Conservation (phyloP, 2,329 filamentous ascomycete species). For the Bipolaris bicolor region DNA sequence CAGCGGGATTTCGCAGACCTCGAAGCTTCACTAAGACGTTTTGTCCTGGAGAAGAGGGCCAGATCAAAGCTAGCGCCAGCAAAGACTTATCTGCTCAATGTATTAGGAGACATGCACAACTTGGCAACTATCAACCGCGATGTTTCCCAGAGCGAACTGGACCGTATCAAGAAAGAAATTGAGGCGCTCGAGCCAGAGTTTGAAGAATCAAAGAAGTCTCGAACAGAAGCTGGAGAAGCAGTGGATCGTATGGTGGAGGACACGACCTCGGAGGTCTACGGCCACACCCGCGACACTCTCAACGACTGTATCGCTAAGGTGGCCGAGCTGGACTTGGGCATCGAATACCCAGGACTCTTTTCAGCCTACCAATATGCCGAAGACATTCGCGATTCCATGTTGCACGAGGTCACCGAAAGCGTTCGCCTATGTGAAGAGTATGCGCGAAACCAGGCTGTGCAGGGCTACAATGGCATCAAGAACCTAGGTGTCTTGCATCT, state of each 20-base stretch:
- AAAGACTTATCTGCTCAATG: constrained; percentile 92
- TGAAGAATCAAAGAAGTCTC: constrained; percentile 81
- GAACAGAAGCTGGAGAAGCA: constrained; percentile 77
- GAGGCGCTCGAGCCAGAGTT: constrained; percentile 82
- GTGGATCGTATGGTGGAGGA: constrained; percentile 83
- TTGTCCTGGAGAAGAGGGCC: constrained; percentile 94
- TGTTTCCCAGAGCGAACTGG: constrained; percentile 82
- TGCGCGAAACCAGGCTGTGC: constrained; percentile 76
- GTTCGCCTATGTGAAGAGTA: constrained; percentile 83
- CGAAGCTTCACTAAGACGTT: constrained; percentile 85
- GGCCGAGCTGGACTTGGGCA: constrained; percentile 77
- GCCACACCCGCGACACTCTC: constrained; percentile 77
- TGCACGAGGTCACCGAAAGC: constrained; percentile 81
- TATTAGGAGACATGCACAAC: constrained; percentile 83
- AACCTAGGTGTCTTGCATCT: constrained; percentile 86
- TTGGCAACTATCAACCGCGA: constrained; percentile 87
- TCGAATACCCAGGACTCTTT: constrained; percentile 85
- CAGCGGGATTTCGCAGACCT: constrained; percentile 87
- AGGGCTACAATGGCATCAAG: constrained; percentile 86
- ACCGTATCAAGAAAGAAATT: constrained; percentile 81
- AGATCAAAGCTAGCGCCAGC: constrained; percentile 94
- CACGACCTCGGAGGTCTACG: constrained; percentile 84
- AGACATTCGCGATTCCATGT: constrained; percentile 88
- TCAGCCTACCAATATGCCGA: constrained; percentile 91
- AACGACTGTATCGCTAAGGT: constrained; percentile 76